A percentile compares a stretch with the other conserved stretches of the same genome.
phyloP scores from a whole-genome alignment of 2,329 filamentous ascomycete genomes.

The Curvularia hawaiiensis region DNA sequence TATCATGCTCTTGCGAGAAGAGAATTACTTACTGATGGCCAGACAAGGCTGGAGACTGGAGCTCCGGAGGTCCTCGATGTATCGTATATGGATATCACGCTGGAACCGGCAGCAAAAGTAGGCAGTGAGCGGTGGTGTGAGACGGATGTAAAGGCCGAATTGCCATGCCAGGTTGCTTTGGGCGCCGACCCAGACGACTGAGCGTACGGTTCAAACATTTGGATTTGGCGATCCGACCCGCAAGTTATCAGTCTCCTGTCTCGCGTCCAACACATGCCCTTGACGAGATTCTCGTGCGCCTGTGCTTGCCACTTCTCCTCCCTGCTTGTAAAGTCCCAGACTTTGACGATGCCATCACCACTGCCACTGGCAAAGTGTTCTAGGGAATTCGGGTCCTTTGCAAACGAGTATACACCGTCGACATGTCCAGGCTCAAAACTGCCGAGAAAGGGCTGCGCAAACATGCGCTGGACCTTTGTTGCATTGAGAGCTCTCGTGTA shows the following conservation, averaged over 20 bases:
- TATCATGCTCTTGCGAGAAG: neutral
- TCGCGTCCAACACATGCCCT: constrained; percentile 86
- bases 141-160: constrained; percentile 80
- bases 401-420: constrained; percentile 69
- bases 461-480: constrained; percentile 92
- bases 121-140: constrained; percentile 81
- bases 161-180: constrained; percentile 81
- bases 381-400: constrained; percentile 54
- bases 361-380: constrained; percentile 50
- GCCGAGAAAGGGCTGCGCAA: constrained; percentile 80
- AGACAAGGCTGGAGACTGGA: constrained; percentile 80
- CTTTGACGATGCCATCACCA: constrained; percentile 89
- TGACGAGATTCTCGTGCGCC: constrained; percentile 93
- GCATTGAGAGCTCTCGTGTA: constrained; percentile 81
- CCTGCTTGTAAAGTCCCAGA: constrained; percentile 79
- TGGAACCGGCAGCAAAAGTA: constrained; percentile 79
- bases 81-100: constrained; percentile 86
- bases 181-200: constrained; percentile 71
- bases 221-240: constrained; percentile 83
- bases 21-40: constrained; percentile 66
- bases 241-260: constrained; percentile 87
- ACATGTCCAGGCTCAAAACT: constrained; percentile 91
- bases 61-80: constrained; percentile 76
- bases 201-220: constrained; percentile 89
- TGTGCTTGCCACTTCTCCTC: constrained; percentile 78